Evolutionary conservation across 352 stramenopile species (phyloP).

Genomic region (Sclerospora graminicola): DNA sequence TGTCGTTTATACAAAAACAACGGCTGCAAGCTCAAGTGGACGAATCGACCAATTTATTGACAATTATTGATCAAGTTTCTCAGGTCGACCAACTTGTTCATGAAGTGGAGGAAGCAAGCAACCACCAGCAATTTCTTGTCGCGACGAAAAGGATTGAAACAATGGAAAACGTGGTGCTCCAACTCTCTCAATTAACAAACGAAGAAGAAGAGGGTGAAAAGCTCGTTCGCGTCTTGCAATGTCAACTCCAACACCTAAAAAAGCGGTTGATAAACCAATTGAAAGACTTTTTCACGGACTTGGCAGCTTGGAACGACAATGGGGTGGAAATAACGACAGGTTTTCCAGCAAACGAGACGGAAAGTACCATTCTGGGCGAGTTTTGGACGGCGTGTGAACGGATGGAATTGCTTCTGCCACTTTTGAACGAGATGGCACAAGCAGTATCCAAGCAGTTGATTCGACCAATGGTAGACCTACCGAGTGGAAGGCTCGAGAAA

Average conservation of each 20-base stretch:
- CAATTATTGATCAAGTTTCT: conserved; percentile 58
- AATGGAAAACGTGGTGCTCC: conserved; percentile 26
- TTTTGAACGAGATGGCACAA: conserved; percentile 50
- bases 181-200: conserved; percentile 9
- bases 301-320: conserved; percentile 31
- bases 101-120: conserved; percentile 39
- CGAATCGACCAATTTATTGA: conserved; percentile 48
- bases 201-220: conserved; percentile 10
- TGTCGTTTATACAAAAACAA: conserved; percentile 50
- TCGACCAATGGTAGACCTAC: conserved; percentile 25
- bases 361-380: conserved; percentile 5
- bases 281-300: conserved; percentile 31
- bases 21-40: conserved; percentile 47
- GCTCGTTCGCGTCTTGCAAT: conserved; percentile 30
- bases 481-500: conserved; percentile 12
- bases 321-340: conserved; percentile 21
- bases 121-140: conserved; percentile 31
- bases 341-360: conserved; percentile 2
- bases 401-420: conserved; percentile 28
- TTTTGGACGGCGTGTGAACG: conserved; percentile 56
- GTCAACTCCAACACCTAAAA: conserved; percentile 46
- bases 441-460: conserved; percentile 34
- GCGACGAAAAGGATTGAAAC: conserved; percentile 31
- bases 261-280: conserved; percentile 39
- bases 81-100: conserved; percentile 39